Percentiles rank a stretch among this genome's conserved stretches.
These are phyloP conservation scores for Saccharomycopsis sp. DNA, from an alignment of 805 yeast species.

Conservation along the genomic window DNA sequence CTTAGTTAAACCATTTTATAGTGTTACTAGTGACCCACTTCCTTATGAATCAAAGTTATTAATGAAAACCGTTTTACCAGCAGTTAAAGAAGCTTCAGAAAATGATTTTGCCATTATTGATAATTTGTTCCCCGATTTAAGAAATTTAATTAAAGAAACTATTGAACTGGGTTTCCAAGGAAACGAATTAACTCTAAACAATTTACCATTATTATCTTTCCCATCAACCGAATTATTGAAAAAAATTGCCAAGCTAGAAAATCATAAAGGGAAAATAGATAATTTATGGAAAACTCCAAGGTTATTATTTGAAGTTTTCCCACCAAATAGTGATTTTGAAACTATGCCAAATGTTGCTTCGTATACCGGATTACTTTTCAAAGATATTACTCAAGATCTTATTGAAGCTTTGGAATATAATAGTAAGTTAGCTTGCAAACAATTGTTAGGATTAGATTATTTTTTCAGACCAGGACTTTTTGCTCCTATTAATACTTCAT, in stretches of 20 bases:
- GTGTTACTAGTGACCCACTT: constrained; percentile 5
- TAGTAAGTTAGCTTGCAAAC: constrained; percentile 77
- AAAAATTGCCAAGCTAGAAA: constrained; percentile 25
- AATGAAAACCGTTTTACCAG: constrained; percentile 41
- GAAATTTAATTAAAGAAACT: constrained; percentile 1
- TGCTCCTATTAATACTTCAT: constrained; percentile 63
- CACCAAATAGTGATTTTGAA: constrained; percentile 39
- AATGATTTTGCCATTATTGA: constrained; percentile 20
- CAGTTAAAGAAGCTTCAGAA: constrained; percentile 31
- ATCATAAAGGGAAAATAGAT: constrained; percentile 43
- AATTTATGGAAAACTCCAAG: constrained; percentile 59
- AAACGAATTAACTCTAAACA: constrained; percentile 2
- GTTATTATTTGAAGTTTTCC: constrained; percentile 49
- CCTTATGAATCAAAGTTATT: constrained; percentile 45
- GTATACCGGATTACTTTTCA: constrained; percentile 50
- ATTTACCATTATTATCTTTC: constrained; percentile 21
- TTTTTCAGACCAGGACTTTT: constrained; percentile 61
- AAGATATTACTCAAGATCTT: constrained; percentile 67
- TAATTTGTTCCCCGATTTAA: constrained; percentile 30
- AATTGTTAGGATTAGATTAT: constrained; percentile 60
- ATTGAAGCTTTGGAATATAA: constrained; percentile 80
- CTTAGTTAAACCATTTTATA: constrained; percentile 19
- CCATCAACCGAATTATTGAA: constrained; percentile 30
- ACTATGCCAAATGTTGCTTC: constrained; percentile 51
- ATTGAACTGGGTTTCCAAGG: constrained; percentile 8